phyloP scores from a whole-genome alignment of 352 stramenopile species.

The Pythium aristosporum region DNA sequence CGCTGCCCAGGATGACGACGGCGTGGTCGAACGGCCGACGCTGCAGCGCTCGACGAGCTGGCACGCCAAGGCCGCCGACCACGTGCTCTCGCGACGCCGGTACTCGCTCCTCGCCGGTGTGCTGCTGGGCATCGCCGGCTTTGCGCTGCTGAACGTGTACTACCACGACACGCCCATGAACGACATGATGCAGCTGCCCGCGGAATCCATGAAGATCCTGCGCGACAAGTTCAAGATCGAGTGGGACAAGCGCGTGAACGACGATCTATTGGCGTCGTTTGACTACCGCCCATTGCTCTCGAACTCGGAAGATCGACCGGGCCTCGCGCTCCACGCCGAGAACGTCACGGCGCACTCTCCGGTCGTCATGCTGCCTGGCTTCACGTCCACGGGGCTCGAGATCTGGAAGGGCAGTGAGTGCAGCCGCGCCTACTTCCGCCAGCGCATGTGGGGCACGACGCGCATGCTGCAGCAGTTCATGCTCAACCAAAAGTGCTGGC shows the following conservation, averaged over 20 bases:
- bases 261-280: conserved; percentile 63
- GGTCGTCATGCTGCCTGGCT: conserved; percentile 92
- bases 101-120: conserved; percentile 67
- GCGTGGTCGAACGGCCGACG: conserved; percentile 4
- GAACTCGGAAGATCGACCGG: conserved; percentile 37
- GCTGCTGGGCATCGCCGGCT: conserved; percentile 52
- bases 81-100: conserved; percentile 62
- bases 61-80: conserved; percentile 46
- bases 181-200: conserved; percentile 39
- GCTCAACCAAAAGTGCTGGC: conserved; percentile 91
- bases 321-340: conserved; percentile 44
- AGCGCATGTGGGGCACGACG: conserved; percentile 92
- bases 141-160: conserved; percentile 42
- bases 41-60: conserved; percentile 55
- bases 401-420: conserved; percentile 93
- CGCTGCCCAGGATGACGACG: not conserved
- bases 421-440: conserved; percentile 85
- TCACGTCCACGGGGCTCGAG: conserved; percentile 93
- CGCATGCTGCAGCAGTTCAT: conserved; percentile 89
- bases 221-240: conserved; percentile 67
- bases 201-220: conserved; percentile 43
- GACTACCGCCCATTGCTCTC: conserved; percentile 54
- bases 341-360: conserved; percentile 62
- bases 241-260: conserved; percentile 64
- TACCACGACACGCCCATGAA: conserved; percentile 51